Evolutionary conservation across 2,329 filamentous ascomycete genomes (phyloP), one percentile per base, ranked within the genome.

Genomic region (Fusarium musae): DNA sequence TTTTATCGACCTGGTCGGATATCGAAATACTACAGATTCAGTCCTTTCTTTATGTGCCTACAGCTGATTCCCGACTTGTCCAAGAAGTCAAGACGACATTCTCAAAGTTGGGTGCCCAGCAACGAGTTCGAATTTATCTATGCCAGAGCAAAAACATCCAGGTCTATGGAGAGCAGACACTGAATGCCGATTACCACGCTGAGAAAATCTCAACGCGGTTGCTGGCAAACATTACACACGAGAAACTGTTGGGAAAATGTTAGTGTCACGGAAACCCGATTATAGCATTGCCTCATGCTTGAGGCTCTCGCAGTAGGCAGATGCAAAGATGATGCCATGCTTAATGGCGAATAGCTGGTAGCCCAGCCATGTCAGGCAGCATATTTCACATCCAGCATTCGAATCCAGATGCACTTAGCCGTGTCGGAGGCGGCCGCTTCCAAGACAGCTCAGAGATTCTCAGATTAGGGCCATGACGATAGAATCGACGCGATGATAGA

Each of bases 11-110:
- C 34, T 30, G 16, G 44, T 11, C 32, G 9, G 36, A 44, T 49
- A 68, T 46, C 42, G 57, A 36, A 39, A 30, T 40, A 40, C 36
- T 21, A 28, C 23, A 37, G 16, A 43, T 34, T 23, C 42, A 26
- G 17, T 44, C 26, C n/a, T 17, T 17, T 39, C 46, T 28, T 30
- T 50, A 86, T 88, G 86, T 88, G 83, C 85, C 86, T 87, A 87
- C 87, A 87, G 86, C 86, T 87, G 86, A 88, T 88, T 88, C 86
- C 86, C 86, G 84, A 80, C 82, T 82, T 85, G 75, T 88, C 86
- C 80, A 81, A 71, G 83, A 87, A 80, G 82, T 82, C 85, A 87
- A 86, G 83, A 88, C 86, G 86, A 86, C 82, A 72, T 79, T 86
- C 86, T 88, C 83, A 80, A 87, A 85, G 79, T 81, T 83, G 84